Evolutionary conservation across 805 yeast species (phyloP), one percentile per base, ranked within the genome.

Genomic region (Nakazawaea molendinolei): DNA sequence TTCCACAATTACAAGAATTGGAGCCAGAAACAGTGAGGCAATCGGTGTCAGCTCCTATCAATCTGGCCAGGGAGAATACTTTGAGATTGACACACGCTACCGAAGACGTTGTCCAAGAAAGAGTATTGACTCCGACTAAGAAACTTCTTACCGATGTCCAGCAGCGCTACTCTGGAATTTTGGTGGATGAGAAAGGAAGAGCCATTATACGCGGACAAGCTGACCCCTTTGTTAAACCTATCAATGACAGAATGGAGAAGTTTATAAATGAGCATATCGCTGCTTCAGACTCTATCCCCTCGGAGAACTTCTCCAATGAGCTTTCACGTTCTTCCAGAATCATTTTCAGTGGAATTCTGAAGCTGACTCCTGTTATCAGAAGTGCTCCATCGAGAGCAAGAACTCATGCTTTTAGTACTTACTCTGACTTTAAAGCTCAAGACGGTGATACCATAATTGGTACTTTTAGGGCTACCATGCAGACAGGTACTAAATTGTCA

Each of bases 221-320:
- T 16, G 86, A 80, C 53, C 79, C 84, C 4, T 23, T 79, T 9
- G 60, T 82, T 31, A 65, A 62, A 24, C 89, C 92, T 20, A 30
- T 79, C 30, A 86, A 82, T 58, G 57, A 65, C 23, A 58, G 65
- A 23, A 53, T 82, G 34, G 77, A 69, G 42, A 52, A 61, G 2
- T 46, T 63, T 17, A 64, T 74, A 20, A 53, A 60, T 26, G 56
- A 55, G 23, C 61, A 66, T 44, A 61, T 73, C 24, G 81, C 83
- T 14, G 59, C 58, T n/a, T 59, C 58, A 15, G 57, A 59, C 40
- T 48, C 54, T 16, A 68, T 72, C 5, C 48, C 67, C 9, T 53
- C 61, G 9, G 69, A 69, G 12, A 63, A 60, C 3, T 65, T 56
- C 37, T 60, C 76, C 5, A 78, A 76, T 52, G 89, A 82, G 56